A percentile compares a stretch with the other conserved stretches of the same genome.
These are phyloP conservation scores for Colletotrichum tropicale DNA, from an alignment of 2,329 filamentous ascomycete species.

Conservation along the genomic window DNA sequence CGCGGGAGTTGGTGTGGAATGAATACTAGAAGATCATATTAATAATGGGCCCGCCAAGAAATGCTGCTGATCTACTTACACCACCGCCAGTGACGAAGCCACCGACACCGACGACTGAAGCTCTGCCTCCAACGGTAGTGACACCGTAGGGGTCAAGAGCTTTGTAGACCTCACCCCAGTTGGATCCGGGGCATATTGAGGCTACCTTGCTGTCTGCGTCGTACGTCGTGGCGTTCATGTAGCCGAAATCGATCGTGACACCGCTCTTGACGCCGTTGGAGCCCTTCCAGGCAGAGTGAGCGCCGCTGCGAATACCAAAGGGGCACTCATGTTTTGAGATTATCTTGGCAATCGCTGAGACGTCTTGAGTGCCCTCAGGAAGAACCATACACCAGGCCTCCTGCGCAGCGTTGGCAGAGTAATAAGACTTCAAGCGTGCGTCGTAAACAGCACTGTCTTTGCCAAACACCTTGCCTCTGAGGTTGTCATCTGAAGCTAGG, in stretches of 20 bases:
- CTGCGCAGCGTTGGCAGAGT: constrained; percentile 13
- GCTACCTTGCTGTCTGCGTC: constrained; percentile 27
- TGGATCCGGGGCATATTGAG: constrained; percentile 30
- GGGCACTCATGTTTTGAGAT: constrained; percentile 13
- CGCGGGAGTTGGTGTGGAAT: constrained; percentile 32
- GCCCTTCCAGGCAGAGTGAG: neutral
- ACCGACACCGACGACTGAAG: constrained; percentile 26
- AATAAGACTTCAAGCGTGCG: constrained; percentile 4
- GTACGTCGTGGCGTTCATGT: constrained; percentile 35
- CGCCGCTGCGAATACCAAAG: constrained; percentile 8
- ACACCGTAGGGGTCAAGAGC: constrained; percentile 22
- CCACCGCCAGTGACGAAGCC: constrained; percentile 28
- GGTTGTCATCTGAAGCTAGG: constrained; percentile 21
- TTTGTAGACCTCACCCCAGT: constrained; percentile 27
- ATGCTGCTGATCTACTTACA: neutral
- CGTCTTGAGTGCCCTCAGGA: neutral
- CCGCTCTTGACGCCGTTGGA: constrained; percentile 10
- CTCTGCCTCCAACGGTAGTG: constrained; percentile 26
- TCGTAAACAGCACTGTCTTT: neutral
- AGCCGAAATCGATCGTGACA: constrained; percentile 17
- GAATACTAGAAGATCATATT: constrained; percentile 22
- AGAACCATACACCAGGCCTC: constrained; percentile 11
- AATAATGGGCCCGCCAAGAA: neutral
- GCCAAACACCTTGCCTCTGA: constrained; percentile 15
- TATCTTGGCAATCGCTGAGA: constrained; percentile 24